Evolutionary conservation across 768 basidiomycete genomes (phyloP).

Genomic region (Termitomyces titanicus): DNA sequence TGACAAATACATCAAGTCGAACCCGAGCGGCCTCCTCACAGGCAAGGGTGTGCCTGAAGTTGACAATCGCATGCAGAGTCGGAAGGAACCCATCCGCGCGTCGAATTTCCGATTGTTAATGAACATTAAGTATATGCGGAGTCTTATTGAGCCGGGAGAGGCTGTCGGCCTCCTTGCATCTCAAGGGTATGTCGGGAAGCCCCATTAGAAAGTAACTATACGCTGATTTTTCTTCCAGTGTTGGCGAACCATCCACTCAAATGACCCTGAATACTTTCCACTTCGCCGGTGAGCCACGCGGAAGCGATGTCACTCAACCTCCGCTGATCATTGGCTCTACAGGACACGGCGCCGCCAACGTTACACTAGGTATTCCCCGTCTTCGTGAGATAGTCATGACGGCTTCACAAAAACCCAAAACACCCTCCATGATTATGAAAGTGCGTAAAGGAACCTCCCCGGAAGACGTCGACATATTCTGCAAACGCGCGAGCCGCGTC

Average conservation of each 20-base stretch:
- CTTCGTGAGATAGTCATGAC: constrained; percentile 99
- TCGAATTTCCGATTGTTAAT: constrained; percentile 77
- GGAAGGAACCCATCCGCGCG: constrained; percentile 42
- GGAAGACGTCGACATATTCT: constrained; percentile 68
- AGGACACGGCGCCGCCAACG: constrained; percentile 99
- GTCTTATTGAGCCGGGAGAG: constrained; percentile 94
- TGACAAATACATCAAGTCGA: constrained; percentile 72
- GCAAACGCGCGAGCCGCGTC: constrained; percentile 84
- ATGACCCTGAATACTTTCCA: constrained; percentile 99
- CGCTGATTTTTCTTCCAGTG: constrained; percentile 41
- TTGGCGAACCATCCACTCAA: constrained; percentile 98
- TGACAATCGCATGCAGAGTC: constrained; percentile 31
- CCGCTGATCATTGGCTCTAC: constrained; percentile 2
- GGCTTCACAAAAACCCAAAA: constrained; percentile 92
- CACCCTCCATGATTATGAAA: constrained; percentile 92
- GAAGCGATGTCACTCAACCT: background rate
- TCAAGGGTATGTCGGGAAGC: constrained; percentile 70
- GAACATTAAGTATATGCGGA: constrained; percentile 90
- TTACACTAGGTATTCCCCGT: constrained; percentile 98
- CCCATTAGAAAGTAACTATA: too few relatives aligned
- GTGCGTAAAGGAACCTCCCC: constrained; percentile 50
- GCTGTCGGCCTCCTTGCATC: constrained; percentile 97
- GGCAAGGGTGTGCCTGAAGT: constrained; percentile 29
- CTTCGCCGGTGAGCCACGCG: constrained; percentile 70
- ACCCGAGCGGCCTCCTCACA: constrained; percentile 50